Evolutionary conservation across 1,139 yeast species (phyloP).

Genomic region (Debaryomyces sp.): DNA sequence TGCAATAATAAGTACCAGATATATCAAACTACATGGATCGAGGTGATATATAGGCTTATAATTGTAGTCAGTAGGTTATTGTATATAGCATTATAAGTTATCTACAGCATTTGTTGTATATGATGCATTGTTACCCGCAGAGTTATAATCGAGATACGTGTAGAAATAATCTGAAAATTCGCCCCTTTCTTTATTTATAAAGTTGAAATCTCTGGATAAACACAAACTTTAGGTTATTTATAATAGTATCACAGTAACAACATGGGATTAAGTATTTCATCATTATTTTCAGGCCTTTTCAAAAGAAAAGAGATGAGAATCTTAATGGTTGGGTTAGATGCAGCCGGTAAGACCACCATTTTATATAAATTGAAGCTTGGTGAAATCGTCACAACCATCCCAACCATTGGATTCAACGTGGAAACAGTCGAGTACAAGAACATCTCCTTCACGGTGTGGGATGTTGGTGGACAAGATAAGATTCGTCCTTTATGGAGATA

Average conservation of each 20-base stretch:
- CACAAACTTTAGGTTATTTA: background rate
- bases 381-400: slow-evolving; percentile 45
- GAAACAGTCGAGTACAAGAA: slow-evolving; percentile 47
- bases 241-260: slow-evolving; percentile 2
- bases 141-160: slow-evolving; percentile 7
- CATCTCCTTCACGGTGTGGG: slow-evolving; percentile 47
- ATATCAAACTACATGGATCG: background rate
- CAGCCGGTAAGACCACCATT: slow-evolving; percentile 48
- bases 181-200: slow-evolving; percentile 6
- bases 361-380: slow-evolving; percentile 46
- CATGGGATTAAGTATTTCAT: slow-evolving; percentile 42
- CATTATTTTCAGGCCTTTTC: slow-evolving; percentile 37
- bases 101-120: background rate
- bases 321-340: slow-evolving; percentile 47
- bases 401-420: slow-evolving; percentile 46
- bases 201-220: background rate
- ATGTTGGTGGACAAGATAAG: slow-evolving; percentile 49
- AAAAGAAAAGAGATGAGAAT: slow-evolving; percentile 48
- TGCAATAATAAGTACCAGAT: background rate
- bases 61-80: background rate
- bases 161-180: slow-evolving; percentile 6
- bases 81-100: background rate
- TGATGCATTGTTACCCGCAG: slow-evolving; percentile 8
- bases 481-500: slow-evolving; percentile 49
- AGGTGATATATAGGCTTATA: background rate